Percentiles rank a stretch among this genome's conserved stretches.
These are phyloP conservation scores for Phaeodactylum tricornutum DNA, from an alignment of 108 stramenopile genomes.

Conservation along the genomic window DNA sequence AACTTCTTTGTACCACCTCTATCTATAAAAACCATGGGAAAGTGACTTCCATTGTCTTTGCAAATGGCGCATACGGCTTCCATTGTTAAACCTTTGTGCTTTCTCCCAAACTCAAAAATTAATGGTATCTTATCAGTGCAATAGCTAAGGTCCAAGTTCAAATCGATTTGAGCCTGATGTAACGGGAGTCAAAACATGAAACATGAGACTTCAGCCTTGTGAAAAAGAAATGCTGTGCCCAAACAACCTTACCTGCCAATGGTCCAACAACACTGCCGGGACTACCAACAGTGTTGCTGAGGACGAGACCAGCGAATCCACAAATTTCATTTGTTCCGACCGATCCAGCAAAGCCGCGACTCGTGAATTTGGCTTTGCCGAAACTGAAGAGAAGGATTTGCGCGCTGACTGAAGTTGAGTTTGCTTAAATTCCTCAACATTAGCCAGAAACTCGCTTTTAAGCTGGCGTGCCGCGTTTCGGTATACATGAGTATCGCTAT, in stretches of 20 bases:
- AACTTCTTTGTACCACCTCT: slow-evolving; percentile 33
- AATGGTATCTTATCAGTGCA: slow-evolving; percentile 20
- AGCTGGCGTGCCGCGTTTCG: too few species aligned
- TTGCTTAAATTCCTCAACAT: slow-evolving; percentile 31
- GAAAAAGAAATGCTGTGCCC: neutral
- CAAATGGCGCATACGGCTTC: slow-evolving; percentile 17
- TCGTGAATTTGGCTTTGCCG: slow-evolving; percentile 27
- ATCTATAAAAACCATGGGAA: slow-evolving; percentile 60
- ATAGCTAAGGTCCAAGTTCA: slow-evolving; percentile 46
- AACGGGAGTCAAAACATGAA: neutral
- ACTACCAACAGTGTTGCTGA: slow-evolving; percentile 63
- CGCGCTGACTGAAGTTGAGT: slow-evolving; percentile 30
- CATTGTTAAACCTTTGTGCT: slow-evolving; percentile 12
- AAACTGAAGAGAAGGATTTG: slow-evolving; percentile 30
- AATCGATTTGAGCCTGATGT: slow-evolving; percentile 47
- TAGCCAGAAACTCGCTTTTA: neutral
- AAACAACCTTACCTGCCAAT: slow-evolving; percentile 52
- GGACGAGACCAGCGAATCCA: slow-evolving; percentile 30
- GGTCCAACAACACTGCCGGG: slow-evolving; percentile 52
- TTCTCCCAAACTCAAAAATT: slow-evolving; percentile 24
- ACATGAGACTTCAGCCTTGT: neutral
- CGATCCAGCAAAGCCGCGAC: slow-evolving; percentile 45
- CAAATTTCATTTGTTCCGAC: slow-evolving; percentile 22
- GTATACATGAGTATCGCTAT: too few species aligned
- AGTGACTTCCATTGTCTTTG: slow-evolving; percentile 22